Evolutionary conservation across 768 basidiomycete genomes (phyloP).

Genomic region (Pleurotus giganteus): DNA sequence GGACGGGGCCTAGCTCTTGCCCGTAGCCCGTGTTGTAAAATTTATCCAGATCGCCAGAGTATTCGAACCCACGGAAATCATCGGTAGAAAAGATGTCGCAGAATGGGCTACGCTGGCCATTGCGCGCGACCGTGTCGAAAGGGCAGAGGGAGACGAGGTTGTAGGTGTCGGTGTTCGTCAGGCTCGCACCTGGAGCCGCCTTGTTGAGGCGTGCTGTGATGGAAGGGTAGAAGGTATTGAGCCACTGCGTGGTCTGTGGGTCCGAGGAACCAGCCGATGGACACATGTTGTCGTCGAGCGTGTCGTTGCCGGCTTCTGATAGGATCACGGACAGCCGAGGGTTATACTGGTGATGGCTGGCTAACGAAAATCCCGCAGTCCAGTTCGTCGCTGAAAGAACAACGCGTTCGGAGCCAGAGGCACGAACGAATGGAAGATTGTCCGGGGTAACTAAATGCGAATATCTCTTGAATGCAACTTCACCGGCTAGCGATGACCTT

Average conservation of each 20-base stretch:
- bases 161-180: conserved; percentile 52
- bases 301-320: conserved; percentile 64
- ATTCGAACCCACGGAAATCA: conserved; percentile 70
- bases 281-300: conserved; percentile 66
- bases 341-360: conserved; percentile 42
- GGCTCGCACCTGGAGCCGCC: conserved; percentile 59
- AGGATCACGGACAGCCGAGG: conserved; percentile 57
- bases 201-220: conserved; percentile 60
- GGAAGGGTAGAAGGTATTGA: conserved; percentile 47
- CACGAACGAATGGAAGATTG: conserved; percentile 49
- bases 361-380: conserved; percentile 61
- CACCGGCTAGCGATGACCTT: conserved; percentile 55
- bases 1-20: conserved; percentile 65
- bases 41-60: conserved; percentile 71
- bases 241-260: conserved; percentile 50
- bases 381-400: conserved; percentile 69
- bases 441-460: conserved; percentile 37
- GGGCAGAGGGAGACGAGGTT: conserved; percentile 73
- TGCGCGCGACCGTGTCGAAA: conserved; percentile 68
- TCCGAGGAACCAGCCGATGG: conserved; percentile 49
- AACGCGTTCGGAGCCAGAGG: conserved; percentile 54
- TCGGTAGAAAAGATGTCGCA: conserved; percentile 65
- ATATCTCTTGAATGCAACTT: conserved; percentile 54
- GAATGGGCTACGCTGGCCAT: conserved; percentile 51
- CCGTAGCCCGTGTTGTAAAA: conserved; percentile 80